These are phyloP conservation scores for Penicillium sp. DNA, from an alignment of 2,329 filamentous ascomycete genomes.

Conservation along the genomic window DNA sequence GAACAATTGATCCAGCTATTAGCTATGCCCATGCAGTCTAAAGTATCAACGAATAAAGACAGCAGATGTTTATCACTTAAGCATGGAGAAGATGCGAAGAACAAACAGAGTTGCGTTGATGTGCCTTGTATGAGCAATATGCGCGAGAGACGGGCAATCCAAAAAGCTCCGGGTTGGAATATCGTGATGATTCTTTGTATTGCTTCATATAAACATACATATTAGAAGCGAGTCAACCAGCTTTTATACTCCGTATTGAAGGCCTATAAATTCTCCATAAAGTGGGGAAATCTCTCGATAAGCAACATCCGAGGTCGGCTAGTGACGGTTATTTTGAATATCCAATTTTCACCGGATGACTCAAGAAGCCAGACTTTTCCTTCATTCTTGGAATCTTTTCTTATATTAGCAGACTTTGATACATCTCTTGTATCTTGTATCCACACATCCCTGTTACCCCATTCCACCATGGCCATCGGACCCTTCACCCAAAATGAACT, in stretches of 20 bases:
- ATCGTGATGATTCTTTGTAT: background rate
- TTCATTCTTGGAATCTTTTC: background rate
- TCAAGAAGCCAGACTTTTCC: background rate
- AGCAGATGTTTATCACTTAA: no score
- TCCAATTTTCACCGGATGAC: constrained; percentile 1
- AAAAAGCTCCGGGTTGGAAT: no score
- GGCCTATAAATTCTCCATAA: background rate
- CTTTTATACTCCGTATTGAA: background rate
- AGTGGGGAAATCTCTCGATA: constrained; percentile 1
- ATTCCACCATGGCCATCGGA: constrained; percentile 15
- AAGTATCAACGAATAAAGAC: no score
- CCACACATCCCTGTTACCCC: background rate
- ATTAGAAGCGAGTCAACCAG: no score
- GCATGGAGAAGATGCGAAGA: no score
- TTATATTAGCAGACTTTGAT: background rate
- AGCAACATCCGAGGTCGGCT: background rate
- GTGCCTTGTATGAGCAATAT: no score
- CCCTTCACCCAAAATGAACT: constrained; percentile 42
- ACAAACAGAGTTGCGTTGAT: no score
- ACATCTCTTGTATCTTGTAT: background rate
- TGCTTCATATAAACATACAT: background rate
- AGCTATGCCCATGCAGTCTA: no score
- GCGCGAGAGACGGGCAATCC: no score
- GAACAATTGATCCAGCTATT: no score
- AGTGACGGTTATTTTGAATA: background rate